Base-by-base conservation (phyloP, 768 basidiomycete species). In the Leccinum rimulosum region DNA sequence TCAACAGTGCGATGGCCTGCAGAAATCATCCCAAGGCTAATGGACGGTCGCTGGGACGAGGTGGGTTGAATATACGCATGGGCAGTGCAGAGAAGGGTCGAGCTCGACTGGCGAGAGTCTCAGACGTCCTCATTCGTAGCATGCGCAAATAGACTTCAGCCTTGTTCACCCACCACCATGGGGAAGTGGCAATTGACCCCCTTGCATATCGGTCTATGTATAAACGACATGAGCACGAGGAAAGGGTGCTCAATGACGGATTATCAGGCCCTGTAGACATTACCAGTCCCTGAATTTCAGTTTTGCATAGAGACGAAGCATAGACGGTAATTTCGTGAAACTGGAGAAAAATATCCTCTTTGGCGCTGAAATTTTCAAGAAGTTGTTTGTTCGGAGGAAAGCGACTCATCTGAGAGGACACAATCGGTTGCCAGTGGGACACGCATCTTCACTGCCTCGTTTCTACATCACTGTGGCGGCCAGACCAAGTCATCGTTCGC, bases 241-340 rank as follows among this genome's bases (percentile, higher is more conserved):
- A n/a, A 4, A 35, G 33, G 33, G 33, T 33, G 11, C 9, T 36
- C 35, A 94, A 64, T 93, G 6, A 91, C 65, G 52, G 83, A 83
- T 4, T 22, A 22, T 22, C 22, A 22, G 22, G 33, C 91, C 52
- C 79, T 82, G 69, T 93, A 90, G 48, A 95, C 93, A 90, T 92
- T n/a, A 33, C 35, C 14, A 22, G 22, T 22, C 33, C 33, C 33
- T 15, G 35, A 36, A 14, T 36, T 36, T 36, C 35, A 36, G 14
- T 36, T 35, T 36, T 36, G 35, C 2, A 36, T 14, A 22, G 22
- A 15, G 33, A 33, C 31, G 11, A 11, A 11, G 31, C 36, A 38
- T 38, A 38, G 15, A 38, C 36, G 15, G 6, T 38, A 17, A 38
- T 17, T 38, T 38, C 36, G 36, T 17, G 36, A 38, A 38, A 15